Evolutionary conservation across 768 basidiomycete genomes (phyloP).

Genomic region (Boletellus emodensis): DNA sequence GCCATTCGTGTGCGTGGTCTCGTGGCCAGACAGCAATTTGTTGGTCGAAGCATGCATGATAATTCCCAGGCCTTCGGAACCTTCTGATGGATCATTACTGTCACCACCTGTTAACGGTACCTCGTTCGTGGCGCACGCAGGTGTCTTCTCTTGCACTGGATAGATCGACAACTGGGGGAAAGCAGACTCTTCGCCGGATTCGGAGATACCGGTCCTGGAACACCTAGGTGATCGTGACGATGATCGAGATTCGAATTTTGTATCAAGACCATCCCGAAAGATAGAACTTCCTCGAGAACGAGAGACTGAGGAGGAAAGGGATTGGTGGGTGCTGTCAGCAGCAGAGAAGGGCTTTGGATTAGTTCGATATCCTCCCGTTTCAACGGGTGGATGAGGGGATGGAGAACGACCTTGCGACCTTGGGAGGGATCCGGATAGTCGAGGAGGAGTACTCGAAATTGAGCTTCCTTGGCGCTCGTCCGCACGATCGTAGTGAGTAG

Average conservation of each 20-base stretch:
- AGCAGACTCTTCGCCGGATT: constrained; percentile 16
- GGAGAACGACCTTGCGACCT: constrained; percentile 21
- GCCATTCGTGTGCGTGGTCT: constrained; percentile 20
- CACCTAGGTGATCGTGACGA: constrained; percentile 50
- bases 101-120: constrained; percentile 9
- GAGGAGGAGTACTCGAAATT: constrained; percentile 33
- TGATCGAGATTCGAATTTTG: constrained; percentile 41
- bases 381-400: constrained; percentile 16
- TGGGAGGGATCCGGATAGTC: constrained; percentile 11
- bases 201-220: constrained; percentile 28
- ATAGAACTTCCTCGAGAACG: constrained; percentile 28
- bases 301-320: constrained; percentile 16
- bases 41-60: constrained; percentile 9
- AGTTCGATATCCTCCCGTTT: constrained; percentile 3
- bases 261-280: constrained; percentile 28
- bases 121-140: constrained; percentile 13
- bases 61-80: constrained; percentile 18
- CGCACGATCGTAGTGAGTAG: constrained; percentile 22
- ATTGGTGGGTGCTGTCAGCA: constrained; percentile 13
- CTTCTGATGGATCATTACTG: constrained; percentile 16
- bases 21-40: constrained; percentile 21
- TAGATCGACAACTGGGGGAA: constrained; percentile 18
- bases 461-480: constrained; percentile 29
- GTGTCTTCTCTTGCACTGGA: constrained; percentile 36
- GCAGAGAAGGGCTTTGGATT: constrained; percentile 2